A percentile compares a stretch with the other conserved stretches of the same genome.
These are phyloP conservation scores for Spiromastix sp. DNA, from an alignment of 2,329 filamentous ascomycete genomes.

Conservation along the genomic window DNA sequence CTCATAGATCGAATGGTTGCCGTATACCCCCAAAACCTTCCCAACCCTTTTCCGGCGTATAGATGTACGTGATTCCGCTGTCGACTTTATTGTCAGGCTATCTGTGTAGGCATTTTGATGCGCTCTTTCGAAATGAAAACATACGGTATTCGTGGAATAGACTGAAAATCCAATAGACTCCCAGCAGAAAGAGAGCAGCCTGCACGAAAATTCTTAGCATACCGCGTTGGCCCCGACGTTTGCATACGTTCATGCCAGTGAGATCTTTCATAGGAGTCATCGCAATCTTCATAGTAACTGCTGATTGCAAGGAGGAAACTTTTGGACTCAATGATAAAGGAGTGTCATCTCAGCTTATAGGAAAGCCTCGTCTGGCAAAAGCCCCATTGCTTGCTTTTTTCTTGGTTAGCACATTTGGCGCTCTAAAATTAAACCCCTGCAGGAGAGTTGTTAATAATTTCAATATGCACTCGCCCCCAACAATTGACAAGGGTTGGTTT, in stretches of 20 bases:
- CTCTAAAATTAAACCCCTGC: too few species aligned
- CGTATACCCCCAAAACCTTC: conserved; percentile 13
- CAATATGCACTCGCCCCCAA: too few species aligned
- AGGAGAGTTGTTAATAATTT: too few species aligned
- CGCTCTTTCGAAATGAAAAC: background rate
- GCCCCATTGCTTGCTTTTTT: background rate
- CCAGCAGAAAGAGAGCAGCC: background rate
- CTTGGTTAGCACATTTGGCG: too few species aligned
- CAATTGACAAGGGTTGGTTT: too few species aligned
- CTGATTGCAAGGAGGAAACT: too few species aligned
- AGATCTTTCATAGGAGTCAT: too few species aligned
- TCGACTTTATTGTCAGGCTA: background rate
- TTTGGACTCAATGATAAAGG: too few species aligned
- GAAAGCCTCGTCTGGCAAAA: conserved; percentile 1
- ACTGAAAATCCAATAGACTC: background rate
- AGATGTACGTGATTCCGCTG: background rate
- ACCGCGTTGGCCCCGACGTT: too few species aligned
- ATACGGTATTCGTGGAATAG: background rate
- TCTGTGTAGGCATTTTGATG: background rate
- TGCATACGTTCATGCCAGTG: too few species aligned
- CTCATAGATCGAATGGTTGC: conserved; percentile 26
- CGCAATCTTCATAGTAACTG: too few species aligned
- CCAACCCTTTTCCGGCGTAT: conserved; percentile 7
- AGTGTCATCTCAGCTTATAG: conserved; percentile 1
- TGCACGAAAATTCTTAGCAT: background rate